These are phyloP conservation scores for Blastobotrys serpentis DNA, from an alignment of 1,139 yeast species.

Conservation along the genomic window DNA sequence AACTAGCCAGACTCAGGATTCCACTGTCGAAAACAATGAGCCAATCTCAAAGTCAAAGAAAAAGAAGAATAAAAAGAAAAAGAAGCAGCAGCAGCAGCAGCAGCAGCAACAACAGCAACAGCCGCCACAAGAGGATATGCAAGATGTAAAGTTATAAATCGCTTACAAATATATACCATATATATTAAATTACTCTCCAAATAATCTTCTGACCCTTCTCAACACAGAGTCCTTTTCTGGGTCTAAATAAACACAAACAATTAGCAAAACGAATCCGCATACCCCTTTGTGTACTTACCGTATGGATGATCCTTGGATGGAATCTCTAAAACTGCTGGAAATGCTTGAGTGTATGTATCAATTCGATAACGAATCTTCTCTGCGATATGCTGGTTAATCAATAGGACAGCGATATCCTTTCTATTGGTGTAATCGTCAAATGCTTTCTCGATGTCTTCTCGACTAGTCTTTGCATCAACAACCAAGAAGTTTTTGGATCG, in stretches of 20 bases:
- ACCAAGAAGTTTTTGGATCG: constrained; percentile 82
- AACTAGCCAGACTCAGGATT: no score
- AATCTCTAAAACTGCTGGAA: constrained; percentile 94
- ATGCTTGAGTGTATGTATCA: constrained; percentile 83
- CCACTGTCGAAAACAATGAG: constrained; percentile 20
- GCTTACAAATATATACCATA: constrained; percentile 13
- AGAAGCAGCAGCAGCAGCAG: no score
- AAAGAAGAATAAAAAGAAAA: constrained; percentile 15
- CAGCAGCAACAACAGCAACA: constrained; percentile 14
- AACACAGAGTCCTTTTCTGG: constrained; percentile 97
- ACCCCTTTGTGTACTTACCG: constrained; percentile 33
- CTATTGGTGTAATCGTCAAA: constrained; percentile 77
- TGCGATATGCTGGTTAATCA: constrained; percentile 93
- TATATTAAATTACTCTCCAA: constrained; percentile 64
- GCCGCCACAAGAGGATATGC: constrained; percentile 13
- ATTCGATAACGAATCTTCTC: constrained; percentile 81
- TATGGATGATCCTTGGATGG: constrained; percentile 99
- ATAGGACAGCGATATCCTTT: constrained; percentile 86
- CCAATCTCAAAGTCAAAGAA: constrained; percentile 18
- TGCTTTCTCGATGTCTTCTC: constrained; percentile 70
- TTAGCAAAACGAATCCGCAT: background rate
- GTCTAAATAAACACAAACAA: constrained; percentile 40
- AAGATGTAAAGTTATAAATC: constrained; percentile 15
- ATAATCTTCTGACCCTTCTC: constrained; percentile 88
- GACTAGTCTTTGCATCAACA: constrained; percentile 73